A percentile compares a stretch with the other conserved stretches of the same genome.
Evolutionary conservation across 164 flowering plant species (phyloP).

Genomic region (Santalum album): DNA sequence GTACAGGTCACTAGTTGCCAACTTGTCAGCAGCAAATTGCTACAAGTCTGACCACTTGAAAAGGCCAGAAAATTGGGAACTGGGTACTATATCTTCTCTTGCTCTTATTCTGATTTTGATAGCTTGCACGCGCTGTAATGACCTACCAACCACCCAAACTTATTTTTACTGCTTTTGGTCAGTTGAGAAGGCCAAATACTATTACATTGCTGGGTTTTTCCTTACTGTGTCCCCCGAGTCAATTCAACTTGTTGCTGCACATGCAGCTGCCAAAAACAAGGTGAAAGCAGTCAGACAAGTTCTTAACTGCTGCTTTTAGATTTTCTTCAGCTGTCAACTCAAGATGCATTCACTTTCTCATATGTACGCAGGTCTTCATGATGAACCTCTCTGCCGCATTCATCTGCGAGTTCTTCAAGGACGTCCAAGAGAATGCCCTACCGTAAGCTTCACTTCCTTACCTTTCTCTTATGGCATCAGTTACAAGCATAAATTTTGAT

Average conservation of each 20-base stretch:
- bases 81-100: slow-evolving; percentile 36
- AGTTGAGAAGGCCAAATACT: slow-evolving; percentile 94
- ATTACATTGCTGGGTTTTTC: slow-evolving; percentile 92
- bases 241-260: slow-evolving; percentile 65
- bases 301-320: not conserved
- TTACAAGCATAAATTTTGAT: not conserved
- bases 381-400: slow-evolving; percentile 98
- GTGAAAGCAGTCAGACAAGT: slow-evolving; percentile 11
- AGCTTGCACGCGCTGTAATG: too few species aligned
- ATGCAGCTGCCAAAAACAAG: slow-evolving; percentile 69
- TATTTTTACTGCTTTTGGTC: slow-evolving; percentile 7
- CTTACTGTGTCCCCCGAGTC: slow-evolving; percentile 95
- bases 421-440: slow-evolving; percentile 67
- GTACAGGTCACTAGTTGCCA: slow-evolving; percentile 85
- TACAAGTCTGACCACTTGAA: slow-evolving; percentile 88
- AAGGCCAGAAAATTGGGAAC: slow-evolving; percentile 87
- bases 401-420: slow-evolving; percentile 90
- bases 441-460: slow-evolving; percentile 44
- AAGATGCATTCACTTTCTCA: not conserved
- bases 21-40: slow-evolving; percentile 93
- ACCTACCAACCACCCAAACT: too few species aligned
- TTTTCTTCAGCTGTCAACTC: not conserved
- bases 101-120: too few species aligned
- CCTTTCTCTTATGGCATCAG: not conserved
- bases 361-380: slow-evolving; percentile 43